A percentile compares a stretch with the other conserved stretches of the same genome.
These are phyloP conservation scores for Urochloa ruziziensis DNA, from an alignment of 176 grass and related monocot genomes.

Conservation along the genomic window DNA sequence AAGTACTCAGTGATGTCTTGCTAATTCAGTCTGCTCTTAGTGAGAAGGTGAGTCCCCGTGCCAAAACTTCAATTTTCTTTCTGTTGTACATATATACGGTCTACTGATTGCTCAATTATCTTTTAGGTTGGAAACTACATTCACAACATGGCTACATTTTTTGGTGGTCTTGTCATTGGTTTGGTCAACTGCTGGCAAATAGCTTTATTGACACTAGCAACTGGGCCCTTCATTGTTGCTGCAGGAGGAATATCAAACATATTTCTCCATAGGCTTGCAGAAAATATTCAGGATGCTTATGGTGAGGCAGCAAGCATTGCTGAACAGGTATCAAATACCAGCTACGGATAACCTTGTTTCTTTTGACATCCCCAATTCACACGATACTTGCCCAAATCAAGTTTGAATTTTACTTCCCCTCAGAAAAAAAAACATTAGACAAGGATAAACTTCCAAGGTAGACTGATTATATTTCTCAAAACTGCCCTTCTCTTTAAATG, in stretches of 20 bases:
- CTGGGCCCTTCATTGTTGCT: conserved; percentile 95
- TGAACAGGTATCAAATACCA: conserved; percentile 68
- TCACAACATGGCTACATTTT: conserved; percentile 99
- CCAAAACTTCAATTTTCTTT: neutral
- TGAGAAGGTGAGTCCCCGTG: conserved; percentile 68
- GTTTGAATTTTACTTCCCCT: neutral
- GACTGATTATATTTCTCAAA: neutral
- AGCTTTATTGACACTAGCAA: conserved; percentile 86
- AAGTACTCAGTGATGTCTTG: conserved; percentile 97
- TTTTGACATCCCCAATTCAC: neutral
- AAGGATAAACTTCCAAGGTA: neutral
- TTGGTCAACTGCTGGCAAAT: conserved; percentile 98
- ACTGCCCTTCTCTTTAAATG: neutral
- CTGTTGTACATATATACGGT: neutral
- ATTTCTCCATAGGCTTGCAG: conserved; percentile 97
- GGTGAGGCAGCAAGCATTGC: conserved; percentile 98
- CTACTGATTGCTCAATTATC: neutral
- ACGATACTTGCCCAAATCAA: neutral
- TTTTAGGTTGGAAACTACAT: conserved; percentile 97
- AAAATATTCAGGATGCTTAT: conserved; percentile 99
- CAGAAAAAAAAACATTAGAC: neutral
- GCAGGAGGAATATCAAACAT: conserved; percentile 99
- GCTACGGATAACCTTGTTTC: neutral
- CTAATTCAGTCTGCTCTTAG: conserved; percentile 97
- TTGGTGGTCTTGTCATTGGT: conserved; percentile 92